Evolutionary conservation across 306 rosid genomes (phyloP), one percentile per base, ranked within the genome.

Genomic region (Fragaria vesca): DNA sequence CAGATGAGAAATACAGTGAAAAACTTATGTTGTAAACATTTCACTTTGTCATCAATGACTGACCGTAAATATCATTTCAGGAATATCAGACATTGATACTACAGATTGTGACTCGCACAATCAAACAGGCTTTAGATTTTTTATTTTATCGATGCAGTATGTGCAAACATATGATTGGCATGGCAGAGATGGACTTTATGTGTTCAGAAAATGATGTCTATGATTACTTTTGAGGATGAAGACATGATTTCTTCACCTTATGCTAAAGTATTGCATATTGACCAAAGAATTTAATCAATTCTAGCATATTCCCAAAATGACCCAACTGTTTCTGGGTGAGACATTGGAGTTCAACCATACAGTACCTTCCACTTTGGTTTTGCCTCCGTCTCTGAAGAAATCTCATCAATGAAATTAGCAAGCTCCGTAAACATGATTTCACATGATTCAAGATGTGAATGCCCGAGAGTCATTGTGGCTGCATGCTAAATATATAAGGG

Each of bases 401-500:
- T 85, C 83, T 93, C 99, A 11, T 96, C 98, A 78, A 91, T 89
- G 85, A 93, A 96, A 87, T 90, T 73, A 51, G 94, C 85, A 82
- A 96, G 98, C 89, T 96, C 99, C 5, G 92, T 70, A 81, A 96
- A 96, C 98, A 96, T 93, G 80, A 78, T 86, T 89, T 96, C 99
- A 72, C 98, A 89, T 32, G 94, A 94, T 80, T 96, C 96, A 77
- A 96, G 79, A 86, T 96, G 99, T 6, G 99, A 93, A 86, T 88
- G 96, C 81, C 99, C 99, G 82, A 96, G 98, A 80, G 96, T 97
- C 99, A 91, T 93, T 74, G 97, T 93, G 76, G 98, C 99, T 80
- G 97, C 99, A 91, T 90, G 86, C 99, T 96, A 84, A 75, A 86
- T 68, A 73, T 80, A 81, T 6, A 77, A 68, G 72, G 69, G 82